Conservation (phyloP, 2,329 filamentous ascomycete genomes). For the Fusarium musae region DNA sequence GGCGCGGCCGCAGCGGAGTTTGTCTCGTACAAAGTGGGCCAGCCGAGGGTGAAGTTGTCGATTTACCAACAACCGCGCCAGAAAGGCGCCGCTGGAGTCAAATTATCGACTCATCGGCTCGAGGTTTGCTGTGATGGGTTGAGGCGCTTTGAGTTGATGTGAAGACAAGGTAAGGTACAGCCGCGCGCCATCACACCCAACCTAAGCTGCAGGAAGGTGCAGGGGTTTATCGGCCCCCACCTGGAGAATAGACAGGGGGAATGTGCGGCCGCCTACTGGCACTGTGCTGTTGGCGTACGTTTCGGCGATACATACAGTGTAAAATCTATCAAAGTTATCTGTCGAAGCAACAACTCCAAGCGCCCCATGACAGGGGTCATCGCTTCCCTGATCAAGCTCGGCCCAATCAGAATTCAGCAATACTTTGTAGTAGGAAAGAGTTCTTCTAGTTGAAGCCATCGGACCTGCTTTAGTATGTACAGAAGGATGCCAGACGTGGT, state of each 20-base stretch:
- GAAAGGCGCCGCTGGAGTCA: slow-evolving; percentile 22
- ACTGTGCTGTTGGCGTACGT: slow-evolving; percentile 25
- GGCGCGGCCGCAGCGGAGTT: slow-evolving; percentile 28
- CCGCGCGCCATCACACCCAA: slow-evolving; percentile 40
- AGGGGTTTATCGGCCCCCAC: slow-evolving; percentile 36
- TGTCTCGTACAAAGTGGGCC: slow-evolving; percentile 30
- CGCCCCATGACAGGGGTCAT: slow-evolving; percentile 33
- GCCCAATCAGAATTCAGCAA: slow-evolving; percentile 27
- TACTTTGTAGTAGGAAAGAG: slow-evolving; percentile 35
- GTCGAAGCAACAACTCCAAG: slow-evolving; percentile 27
- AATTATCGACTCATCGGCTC: slow-evolving; percentile 21
- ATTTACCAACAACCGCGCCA: slow-evolving; percentile 18
- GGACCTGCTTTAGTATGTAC: slow-evolving; percentile 38
- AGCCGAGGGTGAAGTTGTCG: slow-evolving; percentile 18
- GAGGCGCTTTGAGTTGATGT: slow-evolving; percentile 40
- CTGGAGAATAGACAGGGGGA: slow-evolving; percentile 4
- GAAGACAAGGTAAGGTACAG: slow-evolving; percentile 36
- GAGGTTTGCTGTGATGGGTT: slow-evolving; percentile 32
- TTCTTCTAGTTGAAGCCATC: slow-evolving; percentile 26
- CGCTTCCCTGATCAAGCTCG: slow-evolving; percentile 10
- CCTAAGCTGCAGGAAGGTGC: slow-evolving; percentile 29
- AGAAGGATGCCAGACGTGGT: slow-evolving; percentile 23
- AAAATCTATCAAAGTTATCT: not conserved
- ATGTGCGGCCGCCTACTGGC: slow-evolving; percentile 7
- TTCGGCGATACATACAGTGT: slow-evolving; percentile 25